Evolutionary conservation across 1,284 basidiomycete species (phyloP), one percentile per base, ranked within the genome.

Genomic region (Cronartium ribicola): DNA sequence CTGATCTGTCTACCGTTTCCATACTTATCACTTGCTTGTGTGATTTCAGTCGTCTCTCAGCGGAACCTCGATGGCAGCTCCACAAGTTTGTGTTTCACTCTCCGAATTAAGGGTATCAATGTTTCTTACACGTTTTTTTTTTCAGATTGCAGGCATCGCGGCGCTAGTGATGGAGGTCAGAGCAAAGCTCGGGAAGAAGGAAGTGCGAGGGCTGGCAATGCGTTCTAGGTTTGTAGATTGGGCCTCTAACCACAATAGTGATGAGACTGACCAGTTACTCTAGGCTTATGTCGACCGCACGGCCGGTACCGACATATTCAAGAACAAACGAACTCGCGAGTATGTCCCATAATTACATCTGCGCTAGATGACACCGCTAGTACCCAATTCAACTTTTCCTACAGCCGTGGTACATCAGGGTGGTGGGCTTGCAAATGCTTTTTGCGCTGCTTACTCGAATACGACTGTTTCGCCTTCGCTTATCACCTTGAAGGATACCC

Each of bases 41-140:
- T 29, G 59, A 51, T 51, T 20, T 29, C 10, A 6, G 43, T n/a
- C 43, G n/a, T 14, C 13, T 20, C 41, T 55, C 3, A 66, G 64
- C 46, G 71, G 71, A 39, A 73, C 71, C n/a, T 73, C 64, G 11
- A 73, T 73, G 71, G 55, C 71, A 43, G 43, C 64, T 8, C 71
- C 71, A 8, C 71, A 73, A 57, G 71, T 73, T 37, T 4, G 69
- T 57, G 14, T 17, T 37, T 5, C 4, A 0, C 3, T 36, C n/a
- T 51, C 22, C n/a, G 36, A 55, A 46, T 48, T 29, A 14, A 7
- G 2, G 10, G 36, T 41, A 5, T 13, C 11, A 13, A 41, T 43
- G 10, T 14, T 13, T 20, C 2, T 5, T 48, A 5, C 29, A 14
- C 3, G 17, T 29, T 29, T 29, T 29, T 2, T 10, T 61, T 7